These are phyloP conservation scores for Pouteria glomerata DNA, from an alignment of 148 eudicot genomes.

Conservation along the genomic window DNA sequence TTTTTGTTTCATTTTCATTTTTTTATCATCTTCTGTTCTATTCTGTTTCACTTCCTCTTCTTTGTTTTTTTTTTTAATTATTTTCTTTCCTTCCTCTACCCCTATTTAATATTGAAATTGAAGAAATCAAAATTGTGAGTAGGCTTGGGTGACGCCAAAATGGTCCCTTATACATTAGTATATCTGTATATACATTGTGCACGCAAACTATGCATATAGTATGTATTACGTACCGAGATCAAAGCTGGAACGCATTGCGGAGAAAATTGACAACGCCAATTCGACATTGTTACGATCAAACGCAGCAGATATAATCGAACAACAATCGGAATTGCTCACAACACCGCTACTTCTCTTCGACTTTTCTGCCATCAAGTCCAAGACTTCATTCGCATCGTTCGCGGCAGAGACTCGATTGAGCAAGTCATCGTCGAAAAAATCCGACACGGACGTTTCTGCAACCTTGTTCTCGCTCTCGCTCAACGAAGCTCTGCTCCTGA, in stretches of 20 bases:
- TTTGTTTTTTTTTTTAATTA: no score
- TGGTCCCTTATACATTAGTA: no score
- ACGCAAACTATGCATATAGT: background rate
- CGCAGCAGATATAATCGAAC: slow-evolving; percentile 65
- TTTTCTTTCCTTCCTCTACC: no score
- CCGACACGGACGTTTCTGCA: background rate
- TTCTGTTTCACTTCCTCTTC: no score
- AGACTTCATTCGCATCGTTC: slow-evolving; percentile 60
- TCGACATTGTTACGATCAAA: slow-evolving; percentile 61
- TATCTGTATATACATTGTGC: background rate
- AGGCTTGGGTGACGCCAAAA: no score
- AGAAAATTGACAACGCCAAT: slow-evolving; percentile 69
- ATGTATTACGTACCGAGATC: slow-evolving; percentile 37
- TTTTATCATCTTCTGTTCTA: no score
- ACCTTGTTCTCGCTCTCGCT: slow-evolving; percentile 19
- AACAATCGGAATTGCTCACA: slow-evolving; percentile 47
- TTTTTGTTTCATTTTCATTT: no score
- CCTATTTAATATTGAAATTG: no score
- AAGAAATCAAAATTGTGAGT: no score
- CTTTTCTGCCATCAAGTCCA: slow-evolving; percentile 39
- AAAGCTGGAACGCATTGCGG: slow-evolving; percentile 79
- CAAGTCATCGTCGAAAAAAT: slow-evolving; percentile 34
- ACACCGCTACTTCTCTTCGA: slow-evolving; percentile 36
- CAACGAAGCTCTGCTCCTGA: slow-evolving; percentile 17
- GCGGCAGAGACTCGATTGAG: slow-evolving; percentile 42